These are phyloP conservation scores for Pichia rugopelliculosa DNA, from an alignment of 805 yeast genomes.

Conservation along the genomic window DNA sequence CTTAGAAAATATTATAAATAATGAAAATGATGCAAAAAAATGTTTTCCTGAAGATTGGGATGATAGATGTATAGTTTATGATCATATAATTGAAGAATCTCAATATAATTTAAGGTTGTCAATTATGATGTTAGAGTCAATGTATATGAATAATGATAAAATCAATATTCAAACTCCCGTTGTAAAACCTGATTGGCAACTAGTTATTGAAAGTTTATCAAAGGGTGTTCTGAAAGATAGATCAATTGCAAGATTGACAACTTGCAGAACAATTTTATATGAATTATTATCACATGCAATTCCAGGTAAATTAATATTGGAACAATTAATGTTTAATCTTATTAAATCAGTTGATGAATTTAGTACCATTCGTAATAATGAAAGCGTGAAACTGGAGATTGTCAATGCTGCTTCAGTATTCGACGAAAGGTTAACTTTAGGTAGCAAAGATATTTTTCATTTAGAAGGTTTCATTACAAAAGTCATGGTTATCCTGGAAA, in stretches of 20 bases:
- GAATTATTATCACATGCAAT: constrained; percentile 90
- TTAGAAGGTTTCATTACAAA: constrained; percentile 90
- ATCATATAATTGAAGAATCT: constrained; percentile 45
- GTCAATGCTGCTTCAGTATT: constrained; percentile 56
- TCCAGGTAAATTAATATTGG: constrained; percentile 76
- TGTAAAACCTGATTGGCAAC: constrained; percentile 82
- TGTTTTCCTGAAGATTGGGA: constrained; percentile 30
- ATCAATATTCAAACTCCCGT: constrained; percentile 41
- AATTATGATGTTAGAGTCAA: constrained; percentile 72
- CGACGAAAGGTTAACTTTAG: constrained; percentile 83
- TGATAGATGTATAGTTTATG: constrained; percentile 32
- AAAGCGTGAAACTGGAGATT: constrained; percentile 34
- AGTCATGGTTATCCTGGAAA: constrained; percentile 71
- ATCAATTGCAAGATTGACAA: constrained; percentile 52
- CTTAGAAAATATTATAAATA: constrained; percentile 45
- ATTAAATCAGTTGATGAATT: constrained; percentile 20
- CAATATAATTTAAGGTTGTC: constrained; percentile 74
- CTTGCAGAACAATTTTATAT: constrained; percentile 62
- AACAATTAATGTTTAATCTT: constrained; percentile 39
- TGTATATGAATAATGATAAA: constrained; percentile 59
- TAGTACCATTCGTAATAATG: constrained; percentile 13
- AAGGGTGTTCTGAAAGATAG: constrained; percentile 50
- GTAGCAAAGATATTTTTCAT: constrained; percentile 87
- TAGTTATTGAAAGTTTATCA: constrained; percentile 64
- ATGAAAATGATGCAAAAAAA: constrained; percentile 39